Evolutionary conservation across 2,329 filamentous ascomycete genomes (phyloP), one percentile per base, ranked within the genome.

Genomic region (Aspergillus versicolor): DNA sequence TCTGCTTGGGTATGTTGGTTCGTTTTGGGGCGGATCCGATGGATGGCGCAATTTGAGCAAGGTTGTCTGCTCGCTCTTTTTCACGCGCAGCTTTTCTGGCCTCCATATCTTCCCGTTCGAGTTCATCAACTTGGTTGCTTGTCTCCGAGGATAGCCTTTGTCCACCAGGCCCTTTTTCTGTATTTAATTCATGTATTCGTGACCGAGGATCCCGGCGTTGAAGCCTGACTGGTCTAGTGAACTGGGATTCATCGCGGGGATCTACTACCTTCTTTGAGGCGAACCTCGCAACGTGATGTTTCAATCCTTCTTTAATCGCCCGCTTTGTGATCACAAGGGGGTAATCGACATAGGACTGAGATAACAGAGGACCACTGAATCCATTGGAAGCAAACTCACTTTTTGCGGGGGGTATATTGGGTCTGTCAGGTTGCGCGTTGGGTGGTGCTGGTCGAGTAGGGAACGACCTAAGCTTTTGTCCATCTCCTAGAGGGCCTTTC

Each of bases 11-110:
- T 21, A 76, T 77, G 53, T 82, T 81, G 60, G 88, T 84, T 72
- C 89, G 87, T 70, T 89, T 88, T 65, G 88, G 88, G 59, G 87
- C 77, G 5, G 77, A 84, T 58, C 87, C 88, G 24, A 84, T 81
- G 1, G 90, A 88, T 0, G 94, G 94, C 0, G 94, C 94, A 68
- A 99, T 97, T 75, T 96, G 91, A 34, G 94, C 92, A 68, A 93
- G 82, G 65, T 96, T 94, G 38, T 91, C 84, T 17, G 93, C 92
- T 19, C 90, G 87, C 70, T 96, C 89, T 24, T 90, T 90, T 61
- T 96, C 91, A 54, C 90, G 87, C 63, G 95, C 91, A 0, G 88
- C 89, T 71, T 90, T 82, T 37, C 79, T 77, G 4, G 78, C 79
- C 63, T 85, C 84, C 55, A 83, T 72, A 57, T 79, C 78, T 67